These are phyloP conservation scores for Dionaea muscipula DNA, from an alignment of 179 eudicot species.

Conservation along the genomic window DNA sequence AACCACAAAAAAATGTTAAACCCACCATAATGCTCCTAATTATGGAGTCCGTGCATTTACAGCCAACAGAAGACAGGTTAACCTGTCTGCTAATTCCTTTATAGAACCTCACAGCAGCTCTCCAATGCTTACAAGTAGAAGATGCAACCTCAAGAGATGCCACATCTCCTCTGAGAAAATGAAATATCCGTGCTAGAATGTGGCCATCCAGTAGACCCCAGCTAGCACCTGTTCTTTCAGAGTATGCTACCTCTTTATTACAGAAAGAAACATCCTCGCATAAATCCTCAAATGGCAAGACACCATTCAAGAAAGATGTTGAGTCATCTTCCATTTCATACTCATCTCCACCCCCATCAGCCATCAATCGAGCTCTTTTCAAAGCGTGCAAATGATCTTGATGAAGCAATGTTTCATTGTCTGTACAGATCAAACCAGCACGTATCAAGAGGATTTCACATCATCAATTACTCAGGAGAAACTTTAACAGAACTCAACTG, in stretches of 20 bases:
- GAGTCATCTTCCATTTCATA: slow-evolving; percentile 32
- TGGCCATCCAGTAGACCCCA: slow-evolving; percentile 80
- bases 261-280: slow-evolving; percentile 37
- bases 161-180: slow-evolving; percentile 67
- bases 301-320: slow-evolving; percentile 21
- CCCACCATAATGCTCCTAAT: slow-evolving; percentile 53
- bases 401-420: slow-evolving; percentile 17
- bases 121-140: slow-evolving; percentile 85
- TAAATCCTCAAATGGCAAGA: slow-evolving; percentile 58
- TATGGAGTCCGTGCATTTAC: slow-evolving; percentile 50
- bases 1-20: slow-evolving; percentile 3
- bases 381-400: slow-evolving; percentile 30
- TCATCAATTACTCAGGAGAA: no score
- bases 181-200: slow-evolving; percentile 69
- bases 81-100: slow-evolving; percentile 47
- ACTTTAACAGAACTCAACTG: no score
- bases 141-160: slow-evolving; percentile 53
- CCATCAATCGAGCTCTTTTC: slow-evolving; percentile 47
- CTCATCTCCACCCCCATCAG: slow-evolving; percentile 42
- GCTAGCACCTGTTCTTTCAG: slow-evolving; percentile 23
- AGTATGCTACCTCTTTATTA: slow-evolving; percentile 18
- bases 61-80: slow-evolving; percentile 54
- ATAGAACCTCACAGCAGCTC: slow-evolving; percentile 52
- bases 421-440: slow-evolving; percentile 15
- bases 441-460: background rate